Conservation (phyloP, 345 rosid genomes). For the Sisymbrium irio region DNA sequence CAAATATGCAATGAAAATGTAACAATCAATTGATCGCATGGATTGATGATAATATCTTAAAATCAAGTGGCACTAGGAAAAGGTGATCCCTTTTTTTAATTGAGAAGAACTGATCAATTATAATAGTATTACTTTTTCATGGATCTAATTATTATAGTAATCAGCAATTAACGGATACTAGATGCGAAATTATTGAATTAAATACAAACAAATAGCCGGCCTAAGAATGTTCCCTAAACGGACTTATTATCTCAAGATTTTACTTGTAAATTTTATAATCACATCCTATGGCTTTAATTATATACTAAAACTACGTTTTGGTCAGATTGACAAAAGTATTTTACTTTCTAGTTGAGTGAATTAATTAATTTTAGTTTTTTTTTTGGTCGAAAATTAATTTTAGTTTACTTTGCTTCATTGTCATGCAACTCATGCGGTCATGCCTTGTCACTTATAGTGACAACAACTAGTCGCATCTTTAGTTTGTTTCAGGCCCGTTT, state of each 20-base stretch:
- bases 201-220: constrained; percentile 10
- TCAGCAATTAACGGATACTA: constrained; percentile 13
- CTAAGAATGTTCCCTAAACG: constrained; percentile 3
- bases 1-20: neutral
- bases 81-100: neutral
- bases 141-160: neutral
- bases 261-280: neutral
- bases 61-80: constrained; percentile 23
- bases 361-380: too few species aligned
- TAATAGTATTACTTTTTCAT: neutral
- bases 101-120: neutral
- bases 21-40: neutral
- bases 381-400: too few species aligned
- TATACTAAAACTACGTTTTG: constrained; percentile 13
- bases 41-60: neutral
- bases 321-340: constrained; percentile 26
- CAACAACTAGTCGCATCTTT: neutral
- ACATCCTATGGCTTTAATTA: neutral
- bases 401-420: neutral
- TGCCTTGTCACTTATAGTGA: constrained; percentile 17
- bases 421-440: neutral
- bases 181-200: neutral
- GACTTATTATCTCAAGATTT: neutral
- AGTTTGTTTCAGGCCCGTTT: constrained; percentile 7
- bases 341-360: constrained; percentile 19